Conservation (phyloP, 768 basidiomycete species). For the Pleurotus citrinopileatus region DNA sequence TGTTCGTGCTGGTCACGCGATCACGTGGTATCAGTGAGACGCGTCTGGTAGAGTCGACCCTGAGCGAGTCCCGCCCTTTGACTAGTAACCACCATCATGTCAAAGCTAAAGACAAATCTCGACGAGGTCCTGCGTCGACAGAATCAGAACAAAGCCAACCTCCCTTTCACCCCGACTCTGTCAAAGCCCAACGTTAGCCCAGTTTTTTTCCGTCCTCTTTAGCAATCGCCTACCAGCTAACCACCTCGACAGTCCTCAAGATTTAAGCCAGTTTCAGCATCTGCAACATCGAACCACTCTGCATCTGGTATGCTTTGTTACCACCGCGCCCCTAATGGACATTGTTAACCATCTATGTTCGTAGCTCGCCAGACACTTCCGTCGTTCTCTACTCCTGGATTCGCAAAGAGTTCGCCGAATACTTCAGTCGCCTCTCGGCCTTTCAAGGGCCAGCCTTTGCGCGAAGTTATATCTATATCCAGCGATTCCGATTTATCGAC, state of each 20-base stretch:
- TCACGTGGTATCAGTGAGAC: slow-evolving; percentile 3
- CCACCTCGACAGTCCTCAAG: slow-evolving; percentile 27
- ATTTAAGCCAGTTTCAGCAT: slow-evolving; percentile 40
- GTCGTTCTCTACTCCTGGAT: slow-evolving; percentile 15
- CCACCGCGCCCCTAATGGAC: not conserved
- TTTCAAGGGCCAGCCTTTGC: not conserved
- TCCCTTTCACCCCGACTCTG: slow-evolving; percentile 2
- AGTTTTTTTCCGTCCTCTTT: not conserved
- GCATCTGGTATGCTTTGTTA: slow-evolving; percentile 3
- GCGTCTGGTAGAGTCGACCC: not conserved
- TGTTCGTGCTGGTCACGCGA: slow-evolving; percentile 2
- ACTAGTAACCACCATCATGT: slow-evolving; percentile 15
- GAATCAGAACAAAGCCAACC: slow-evolving; percentile 7
- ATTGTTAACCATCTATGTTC: not conserved
- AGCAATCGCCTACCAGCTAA: not conserved
- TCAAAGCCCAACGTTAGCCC: slow-evolving; percentile 12
- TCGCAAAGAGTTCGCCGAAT: slow-evolving; percentile 6
- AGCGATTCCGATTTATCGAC: slow-evolving; percentile 3
- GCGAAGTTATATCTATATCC: slow-evolving; percentile 3
- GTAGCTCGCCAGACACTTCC: slow-evolving; percentile 7
- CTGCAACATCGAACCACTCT: slow-evolving; percentile 10
- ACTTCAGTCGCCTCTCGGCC: not conserved
- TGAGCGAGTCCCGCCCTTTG: not conserved
- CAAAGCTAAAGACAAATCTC: slow-evolving; percentile 34
- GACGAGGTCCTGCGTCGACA: slow-evolving; percentile 33